These are phyloP conservation scores for Terfezia claveryi DNA, from an alignment of 495 filamentous ascomycete genomes.

Conservation along the genomic window DNA sequence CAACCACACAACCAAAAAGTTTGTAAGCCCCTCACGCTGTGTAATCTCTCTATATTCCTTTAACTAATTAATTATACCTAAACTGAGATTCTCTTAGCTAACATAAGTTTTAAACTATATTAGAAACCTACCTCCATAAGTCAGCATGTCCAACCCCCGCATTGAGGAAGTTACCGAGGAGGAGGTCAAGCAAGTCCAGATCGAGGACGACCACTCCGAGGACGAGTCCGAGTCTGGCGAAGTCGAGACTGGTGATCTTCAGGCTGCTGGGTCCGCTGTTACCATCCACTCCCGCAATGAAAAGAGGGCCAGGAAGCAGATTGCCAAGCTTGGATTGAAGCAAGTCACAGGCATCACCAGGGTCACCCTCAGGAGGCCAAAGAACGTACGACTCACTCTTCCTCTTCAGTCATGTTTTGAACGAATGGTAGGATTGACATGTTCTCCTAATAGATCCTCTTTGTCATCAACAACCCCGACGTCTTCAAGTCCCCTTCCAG, in stretches of 20 bases:
- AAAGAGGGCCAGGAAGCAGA: conserved; percentile 98
- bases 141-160: conserved; percentile 84
- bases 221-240: conserved; percentile 47
- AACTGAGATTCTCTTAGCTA: too few species aligned
- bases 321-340: conserved; percentile 92
- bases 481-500: conserved; percentile 95
- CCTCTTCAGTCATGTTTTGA: neutral
- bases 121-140: too few species aligned
- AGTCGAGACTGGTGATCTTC: conserved; percentile 44
- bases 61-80: too few species aligned
- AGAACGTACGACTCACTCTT: conserved; percentile 53
- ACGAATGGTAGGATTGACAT: neutral
- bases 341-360: conserved; percentile 92
- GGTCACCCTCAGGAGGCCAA: conserved; percentile 89
- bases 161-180: conserved; percentile 96
- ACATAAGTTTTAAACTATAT: too few species aligned
- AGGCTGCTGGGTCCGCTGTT: conserved; percentile 61
- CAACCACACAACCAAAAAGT: too few species aligned
- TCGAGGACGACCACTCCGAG: conserved; percentile 47
- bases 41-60: too few species aligned
- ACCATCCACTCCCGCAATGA: conserved; percentile 93
- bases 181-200: conserved; percentile 47
- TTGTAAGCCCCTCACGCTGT: too few species aligned
- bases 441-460: conserved; percentile 49
- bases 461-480: conserved; percentile 97